Conservation (phyloP, 2,329 filamentous ascomycete species). For the Aspergillus brasiliensis region DNA sequence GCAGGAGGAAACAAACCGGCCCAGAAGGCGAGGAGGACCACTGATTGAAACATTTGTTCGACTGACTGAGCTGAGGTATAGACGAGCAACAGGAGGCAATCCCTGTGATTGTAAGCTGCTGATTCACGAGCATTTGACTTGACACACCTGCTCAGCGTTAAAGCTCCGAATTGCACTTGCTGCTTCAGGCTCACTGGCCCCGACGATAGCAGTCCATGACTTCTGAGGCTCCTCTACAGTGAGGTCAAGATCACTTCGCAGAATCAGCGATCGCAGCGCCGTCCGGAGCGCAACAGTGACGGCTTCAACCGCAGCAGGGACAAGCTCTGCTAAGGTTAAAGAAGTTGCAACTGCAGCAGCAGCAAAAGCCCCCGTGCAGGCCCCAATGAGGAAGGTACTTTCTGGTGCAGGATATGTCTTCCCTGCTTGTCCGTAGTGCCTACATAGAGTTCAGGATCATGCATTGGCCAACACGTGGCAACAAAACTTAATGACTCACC, state of each 20-base stretch:
- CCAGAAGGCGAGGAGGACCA: constrained; percentile 1
- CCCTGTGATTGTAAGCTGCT: background rate
- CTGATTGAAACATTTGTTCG: constrained; percentile 6
- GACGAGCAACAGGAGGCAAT: background rate
- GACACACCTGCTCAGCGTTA: constrained; percentile 3
- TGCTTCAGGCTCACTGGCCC: background rate
- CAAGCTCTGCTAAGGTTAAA: constrained; percentile 3
- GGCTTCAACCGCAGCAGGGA: constrained; percentile 6
- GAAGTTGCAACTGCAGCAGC: constrained; percentile 4
- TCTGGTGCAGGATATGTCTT: background rate
- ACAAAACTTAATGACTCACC: background rate
- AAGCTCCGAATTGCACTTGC: background rate
- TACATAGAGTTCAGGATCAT: background rate
- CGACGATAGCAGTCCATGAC: constrained; percentile 3
- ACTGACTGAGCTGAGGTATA: constrained; percentile 12
- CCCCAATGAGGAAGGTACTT: constrained; percentile 3
- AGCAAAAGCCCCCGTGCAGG: constrained; percentile 10
- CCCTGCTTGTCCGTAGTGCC: constrained; percentile 4
- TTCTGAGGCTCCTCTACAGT: background rate
- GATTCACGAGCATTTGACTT: background rate
- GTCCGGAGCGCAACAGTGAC: constrained; percentile 6
- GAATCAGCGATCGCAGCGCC: background rate
- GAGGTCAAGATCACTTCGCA: background rate
- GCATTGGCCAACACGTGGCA: too few relatives aligned
- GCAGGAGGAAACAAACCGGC: background rate